These are phyloP conservation scores for Mycena kentingensis DNA, from an alignment of 768 basidiomycete genomes.

Conservation along the genomic window DNA sequence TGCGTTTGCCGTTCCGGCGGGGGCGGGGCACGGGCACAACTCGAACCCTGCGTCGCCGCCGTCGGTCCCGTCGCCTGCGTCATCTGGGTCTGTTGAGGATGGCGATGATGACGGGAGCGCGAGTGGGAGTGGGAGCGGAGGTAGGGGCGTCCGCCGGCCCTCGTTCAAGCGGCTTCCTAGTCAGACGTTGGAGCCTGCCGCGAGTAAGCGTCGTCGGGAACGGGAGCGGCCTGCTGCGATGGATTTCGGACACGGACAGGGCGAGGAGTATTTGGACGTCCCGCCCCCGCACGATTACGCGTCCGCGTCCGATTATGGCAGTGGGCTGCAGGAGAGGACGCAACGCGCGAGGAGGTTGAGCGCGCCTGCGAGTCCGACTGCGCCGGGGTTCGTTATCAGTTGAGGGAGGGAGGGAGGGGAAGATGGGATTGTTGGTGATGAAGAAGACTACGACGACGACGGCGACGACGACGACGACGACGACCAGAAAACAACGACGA, in stretches of 20 bases:
- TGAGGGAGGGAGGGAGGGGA: not conserved
- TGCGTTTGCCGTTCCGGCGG: slow-evolving; percentile 30
- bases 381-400: slow-evolving; percentile 8
- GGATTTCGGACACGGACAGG: not conserved
- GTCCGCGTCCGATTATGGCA: not conserved
- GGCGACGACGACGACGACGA: too few species aligned
- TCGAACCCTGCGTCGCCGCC: not conserved
- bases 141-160: slow-evolving; percentile 45
- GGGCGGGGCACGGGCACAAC: slow-evolving; percentile 30
- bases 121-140: slow-evolving; percentile 22
- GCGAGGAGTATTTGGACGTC: not conserved
- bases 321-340: not conserved
- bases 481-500: too few species aligned
- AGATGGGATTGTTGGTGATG: not conserved
- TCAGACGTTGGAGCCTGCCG: slow-evolving; percentile 66
- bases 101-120: not conserved
- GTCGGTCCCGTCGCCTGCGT: not conserved
- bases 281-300: not conserved
- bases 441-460: slow-evolving; percentile 2
- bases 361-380: slow-evolving; percentile 19
- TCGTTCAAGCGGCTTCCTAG: slow-evolving; percentile 75
- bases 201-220: slow-evolving; percentile 47
- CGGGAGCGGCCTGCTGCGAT: not conserved
- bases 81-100: not conserved
- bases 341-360: slow-evolving; percentile 15